Percentiles rank a stretch among this genome's conserved stretches.
These are phyloP conservation scores for Aspergillus felis DNA, from an alignment of 2,329 filamentous ascomycete genomes.

Conservation along the genomic window DNA sequence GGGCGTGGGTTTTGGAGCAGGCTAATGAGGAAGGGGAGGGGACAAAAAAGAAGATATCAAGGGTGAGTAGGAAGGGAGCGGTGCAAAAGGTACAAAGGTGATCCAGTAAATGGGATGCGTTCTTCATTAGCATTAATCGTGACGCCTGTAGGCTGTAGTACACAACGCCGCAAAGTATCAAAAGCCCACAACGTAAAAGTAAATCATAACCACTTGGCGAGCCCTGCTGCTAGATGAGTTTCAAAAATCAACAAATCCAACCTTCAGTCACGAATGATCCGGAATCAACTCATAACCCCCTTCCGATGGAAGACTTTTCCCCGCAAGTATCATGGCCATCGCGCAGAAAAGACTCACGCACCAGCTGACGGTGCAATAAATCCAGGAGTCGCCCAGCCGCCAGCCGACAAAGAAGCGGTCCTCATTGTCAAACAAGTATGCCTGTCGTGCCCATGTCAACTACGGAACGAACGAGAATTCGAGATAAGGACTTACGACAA, in stretches of 20 bases:
- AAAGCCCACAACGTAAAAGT: not conserved
- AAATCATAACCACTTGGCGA: not conserved
- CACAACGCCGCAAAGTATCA: not conserved
- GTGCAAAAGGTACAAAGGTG: conserved; percentile 2
- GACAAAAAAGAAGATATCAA: not conserved
- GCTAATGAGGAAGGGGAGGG: not conserved
- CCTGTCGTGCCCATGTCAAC: conserved; percentile 46
- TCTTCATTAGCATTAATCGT: conserved; percentile 10
- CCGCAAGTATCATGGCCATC: conserved; percentile 61
- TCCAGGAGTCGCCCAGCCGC: conserved; percentile 74
- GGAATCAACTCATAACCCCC: conserved; percentile 80
- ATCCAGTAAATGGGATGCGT: not conserved
- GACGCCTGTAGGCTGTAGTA: conserved; percentile 7
- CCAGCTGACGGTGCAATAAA: conserved; percentile 64
- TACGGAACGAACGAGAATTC: not conserved
- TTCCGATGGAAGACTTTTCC: conserved; percentile 69
- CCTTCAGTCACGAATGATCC: conserved; percentile 25
- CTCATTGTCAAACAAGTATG: conserved; percentile 79
- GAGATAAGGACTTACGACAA: conserved; percentile 63
- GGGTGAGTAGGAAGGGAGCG: conserved; percentile 2
- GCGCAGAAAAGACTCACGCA: conserved; percentile 51
- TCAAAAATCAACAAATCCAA: not conserved
- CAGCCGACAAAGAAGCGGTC: conserved; percentile 79
- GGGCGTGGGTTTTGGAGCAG: conserved; percentile 11
- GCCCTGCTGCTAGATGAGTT: not conserved